phyloP scores from a whole-genome alignment of 257 asterid species.

The Nicotiana obtusifolia region DNA sequence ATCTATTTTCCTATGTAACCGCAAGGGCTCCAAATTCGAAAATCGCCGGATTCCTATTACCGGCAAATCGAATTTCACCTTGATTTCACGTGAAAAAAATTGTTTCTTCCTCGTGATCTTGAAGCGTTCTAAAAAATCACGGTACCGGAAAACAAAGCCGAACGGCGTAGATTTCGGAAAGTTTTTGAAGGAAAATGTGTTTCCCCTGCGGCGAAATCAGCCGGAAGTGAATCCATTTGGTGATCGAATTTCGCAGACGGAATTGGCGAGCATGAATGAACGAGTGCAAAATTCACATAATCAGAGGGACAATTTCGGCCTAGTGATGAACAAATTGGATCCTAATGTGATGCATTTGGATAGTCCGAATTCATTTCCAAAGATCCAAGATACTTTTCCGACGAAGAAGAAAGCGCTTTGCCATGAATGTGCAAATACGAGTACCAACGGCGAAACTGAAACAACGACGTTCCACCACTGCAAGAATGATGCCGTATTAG shows the following conservation, averaged over 20 bases:
- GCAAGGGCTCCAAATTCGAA: constrained; percentile 27
- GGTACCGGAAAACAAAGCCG: constrained; percentile 43
- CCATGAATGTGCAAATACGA: constrained; percentile 37
- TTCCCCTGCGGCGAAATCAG: constrained; percentile 48
- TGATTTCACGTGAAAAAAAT: constrained; percentile 47
- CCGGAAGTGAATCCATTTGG: constrained; percentile 22
- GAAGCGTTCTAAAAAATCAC: constrained; percentile 61
- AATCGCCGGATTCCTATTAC: constrained; percentile 62
- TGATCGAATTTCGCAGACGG: constrained; percentile 26
- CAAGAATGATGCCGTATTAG: constrained; percentile 47
- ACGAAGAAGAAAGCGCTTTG: constrained; percentile 33
- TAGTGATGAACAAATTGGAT: constrained; percentile 27
- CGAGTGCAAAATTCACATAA: constrained; percentile 16
- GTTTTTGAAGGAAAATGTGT: constrained; percentile 37
- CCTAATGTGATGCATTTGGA: constrained; percentile 10
- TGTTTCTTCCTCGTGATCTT: constrained; percentile 60
- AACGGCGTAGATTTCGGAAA: constrained; percentile 28
- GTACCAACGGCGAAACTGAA: constrained; percentile 11
- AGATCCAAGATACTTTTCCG: constrained; percentile 24
- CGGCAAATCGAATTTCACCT: constrained; percentile 51
- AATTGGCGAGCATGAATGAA: constrained; percentile 12
- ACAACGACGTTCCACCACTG: constrained; percentile 61
- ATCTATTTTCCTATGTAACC: constrained; percentile 59
- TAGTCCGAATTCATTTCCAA: constrained; percentile 13
- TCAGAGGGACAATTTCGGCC: constrained; percentile 34